Conservation (phyloP, 2,329 filamentous ascomycete species). For the Cordyceps pruinosa region DNA sequence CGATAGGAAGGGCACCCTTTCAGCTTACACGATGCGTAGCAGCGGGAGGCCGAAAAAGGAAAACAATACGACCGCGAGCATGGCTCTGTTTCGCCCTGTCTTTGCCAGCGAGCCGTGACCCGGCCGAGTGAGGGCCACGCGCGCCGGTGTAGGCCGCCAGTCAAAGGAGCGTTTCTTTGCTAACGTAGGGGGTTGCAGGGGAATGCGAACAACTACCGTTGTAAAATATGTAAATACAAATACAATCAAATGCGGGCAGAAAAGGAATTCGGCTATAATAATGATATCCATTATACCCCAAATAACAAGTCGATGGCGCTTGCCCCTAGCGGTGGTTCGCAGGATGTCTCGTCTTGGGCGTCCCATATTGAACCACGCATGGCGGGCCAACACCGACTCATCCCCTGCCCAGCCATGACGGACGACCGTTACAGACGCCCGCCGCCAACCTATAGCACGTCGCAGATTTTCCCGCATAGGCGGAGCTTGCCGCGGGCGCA, state of each 20-base stretch:
- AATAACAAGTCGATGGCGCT: no score
- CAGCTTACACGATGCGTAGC: no score
- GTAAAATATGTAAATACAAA: not conserved
- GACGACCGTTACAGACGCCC: not conserved
- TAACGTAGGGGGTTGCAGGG: not conserved
- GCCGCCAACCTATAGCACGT: not conserved
- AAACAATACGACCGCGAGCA: not conserved
- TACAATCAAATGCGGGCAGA: not conserved
- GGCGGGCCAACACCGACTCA: not conserved
- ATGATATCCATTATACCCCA: not conserved
- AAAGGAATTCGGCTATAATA: not conserved
- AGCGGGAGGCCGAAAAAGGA: not conserved
- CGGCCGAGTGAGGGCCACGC: no score
- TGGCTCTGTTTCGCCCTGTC: not conserved
- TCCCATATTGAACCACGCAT: no score
- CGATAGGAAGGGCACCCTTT: not conserved
- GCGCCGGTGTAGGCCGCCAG: no score
- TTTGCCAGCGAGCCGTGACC: no score
- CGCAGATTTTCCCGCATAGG: not conserved
- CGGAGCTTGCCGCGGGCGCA: not conserved
- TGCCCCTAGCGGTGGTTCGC: no score
- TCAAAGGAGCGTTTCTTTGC: no score
- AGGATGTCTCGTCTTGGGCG: no score
- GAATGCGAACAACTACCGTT: not conserved
- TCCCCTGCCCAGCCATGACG: not conserved